Conservation (phyloP, 129 eudicot species). For the Saussurea involucrata region DNA sequence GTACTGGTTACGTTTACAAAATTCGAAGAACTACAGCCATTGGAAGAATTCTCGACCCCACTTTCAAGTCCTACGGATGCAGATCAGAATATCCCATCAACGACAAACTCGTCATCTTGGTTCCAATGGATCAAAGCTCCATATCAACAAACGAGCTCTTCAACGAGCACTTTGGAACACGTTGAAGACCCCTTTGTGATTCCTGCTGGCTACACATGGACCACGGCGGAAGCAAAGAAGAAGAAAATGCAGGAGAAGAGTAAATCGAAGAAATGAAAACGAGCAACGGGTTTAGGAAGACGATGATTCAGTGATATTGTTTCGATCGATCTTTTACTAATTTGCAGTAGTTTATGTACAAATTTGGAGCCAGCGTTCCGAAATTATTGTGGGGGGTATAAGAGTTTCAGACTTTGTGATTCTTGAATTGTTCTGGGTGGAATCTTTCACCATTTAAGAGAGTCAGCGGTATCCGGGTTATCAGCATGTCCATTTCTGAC, state of each 20-base stretch:
- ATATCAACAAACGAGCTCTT: conserved; percentile 46
- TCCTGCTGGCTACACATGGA: conserved; percentile 35
- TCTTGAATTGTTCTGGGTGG: conserved; percentile 28
- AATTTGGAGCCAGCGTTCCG: not conserved
- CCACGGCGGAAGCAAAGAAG: conserved; percentile 44
- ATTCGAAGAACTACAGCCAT: conserved; percentile 67
- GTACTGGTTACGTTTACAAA: conserved; percentile 85
- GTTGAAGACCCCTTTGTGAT: conserved; percentile 52
- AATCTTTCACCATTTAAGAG: conserved; percentile 2
- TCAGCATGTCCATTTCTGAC: no score
- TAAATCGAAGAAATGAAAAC: conserved; percentile 18
- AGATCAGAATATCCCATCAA: conserved; percentile 36
- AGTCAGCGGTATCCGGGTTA: no score
- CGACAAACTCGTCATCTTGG: conserved; percentile 52
- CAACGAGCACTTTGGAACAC: conserved; percentile 42
- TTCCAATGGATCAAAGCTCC: conserved; percentile 80
- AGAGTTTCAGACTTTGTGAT: conserved; percentile 6
- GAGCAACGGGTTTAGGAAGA: not conserved
- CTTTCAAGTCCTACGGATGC: conserved; percentile 69
- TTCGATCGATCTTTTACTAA: conserved; percentile 10
- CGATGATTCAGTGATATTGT: not conserved
- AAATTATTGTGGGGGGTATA: conserved; percentile 49
- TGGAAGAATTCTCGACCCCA: conserved; percentile 81
- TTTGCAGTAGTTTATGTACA: conserved; percentile 23
- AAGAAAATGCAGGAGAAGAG: conserved; percentile 41